Percentiles rank a stretch among this genome's conserved stretches.
Conservation (phyloP, 345 rosid species). For the Lagerstroemia speciosa region DNA sequence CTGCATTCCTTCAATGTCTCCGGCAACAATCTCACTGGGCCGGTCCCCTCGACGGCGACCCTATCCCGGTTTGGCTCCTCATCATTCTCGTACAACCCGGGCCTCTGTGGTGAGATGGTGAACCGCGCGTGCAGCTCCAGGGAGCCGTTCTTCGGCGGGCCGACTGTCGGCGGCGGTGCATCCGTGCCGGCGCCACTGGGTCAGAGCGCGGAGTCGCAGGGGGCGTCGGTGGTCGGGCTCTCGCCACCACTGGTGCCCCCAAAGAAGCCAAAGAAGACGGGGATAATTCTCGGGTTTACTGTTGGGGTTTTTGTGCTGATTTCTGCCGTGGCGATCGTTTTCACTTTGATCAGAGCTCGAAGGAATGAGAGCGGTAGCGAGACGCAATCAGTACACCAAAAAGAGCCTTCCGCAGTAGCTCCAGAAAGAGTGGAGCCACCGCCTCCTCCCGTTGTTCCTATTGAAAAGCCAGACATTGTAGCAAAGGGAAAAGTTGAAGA, state of each 20-base stretch:
- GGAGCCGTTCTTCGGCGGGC: conserved; percentile 55
- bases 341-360: conserved; percentile 31
- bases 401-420: conserved; percentile 8
- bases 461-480: neutral
- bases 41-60: conserved; percentile 56
- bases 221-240: conserved; percentile 24
- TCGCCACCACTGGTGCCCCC: conserved; percentile 28
- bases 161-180: conserved; percentile 9
- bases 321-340: conserved; percentile 28
- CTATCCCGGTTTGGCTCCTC: conserved; percentile 50
- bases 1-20: conserved; percentile 55
- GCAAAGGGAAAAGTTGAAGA: conserved; percentile 3
- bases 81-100: conserved; percentile 53
- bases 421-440: neutral
- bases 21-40: conserved; percentile 65
- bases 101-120: conserved; percentile 73
- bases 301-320: conserved; percentile 39
- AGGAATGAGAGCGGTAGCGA: conserved; percentile 2
- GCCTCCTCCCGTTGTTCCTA: neutral
- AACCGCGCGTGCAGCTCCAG: conserved; percentile 46
- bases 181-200: conserved; percentile 36
- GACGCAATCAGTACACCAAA: neutral
- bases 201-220: conserved; percentile 49
- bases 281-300: conserved; percentile 37
- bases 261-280: conserved; percentile 29